phyloP scores from a whole-genome alignment of 2,329 filamentous ascomycete genomes.

The Alternaria postmessia region DNA sequence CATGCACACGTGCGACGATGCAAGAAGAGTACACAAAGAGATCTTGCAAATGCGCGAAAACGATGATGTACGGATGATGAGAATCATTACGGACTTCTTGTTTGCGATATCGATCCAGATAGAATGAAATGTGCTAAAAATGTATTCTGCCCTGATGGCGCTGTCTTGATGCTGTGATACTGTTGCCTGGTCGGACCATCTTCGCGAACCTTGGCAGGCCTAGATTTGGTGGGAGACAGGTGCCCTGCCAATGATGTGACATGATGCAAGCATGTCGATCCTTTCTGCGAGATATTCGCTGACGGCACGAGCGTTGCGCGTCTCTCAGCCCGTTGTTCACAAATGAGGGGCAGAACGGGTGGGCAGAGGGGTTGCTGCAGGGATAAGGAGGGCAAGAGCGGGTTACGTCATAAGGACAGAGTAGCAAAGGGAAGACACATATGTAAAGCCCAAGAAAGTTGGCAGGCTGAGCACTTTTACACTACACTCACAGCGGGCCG shows the following conservation, averaged over 20 bases:
- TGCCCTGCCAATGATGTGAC: conserved; percentile 13
- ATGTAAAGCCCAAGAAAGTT: not conserved
- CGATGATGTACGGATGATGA: conserved; percentile 30
- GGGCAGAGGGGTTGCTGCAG: not conserved
- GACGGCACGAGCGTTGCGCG: conserved; percentile 5
- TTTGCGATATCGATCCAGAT: conserved; percentile 45
- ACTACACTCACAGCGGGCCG: not conserved
- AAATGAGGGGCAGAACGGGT: conserved; percentile 10
- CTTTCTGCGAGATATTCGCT: not conserved
- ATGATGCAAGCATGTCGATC: conserved; percentile 18
- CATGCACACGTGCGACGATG: not conserved
- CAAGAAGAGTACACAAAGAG: not conserved
- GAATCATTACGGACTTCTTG: conserved; percentile 16
- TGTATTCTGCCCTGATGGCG: no score
- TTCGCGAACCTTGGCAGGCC: no score
- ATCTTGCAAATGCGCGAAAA: conserved; percentile 20
- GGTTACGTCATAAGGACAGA: conserved; percentile 12
- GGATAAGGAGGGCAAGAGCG: not conserved
- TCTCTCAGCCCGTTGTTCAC: not conserved
- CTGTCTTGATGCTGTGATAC: not conserved
- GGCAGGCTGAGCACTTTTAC: not conserved
- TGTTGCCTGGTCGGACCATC: no score
- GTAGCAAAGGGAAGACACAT: not conserved
- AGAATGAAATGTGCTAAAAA: conserved; percentile 33
- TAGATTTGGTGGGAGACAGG: no score